A percentile compares a stretch with the other conserved stretches of the same genome.
These are phyloP conservation scores for Irpex rosettiformis DNA, from an alignment of 1,284 basidiomycete species.

Conservation along the genomic window DNA sequence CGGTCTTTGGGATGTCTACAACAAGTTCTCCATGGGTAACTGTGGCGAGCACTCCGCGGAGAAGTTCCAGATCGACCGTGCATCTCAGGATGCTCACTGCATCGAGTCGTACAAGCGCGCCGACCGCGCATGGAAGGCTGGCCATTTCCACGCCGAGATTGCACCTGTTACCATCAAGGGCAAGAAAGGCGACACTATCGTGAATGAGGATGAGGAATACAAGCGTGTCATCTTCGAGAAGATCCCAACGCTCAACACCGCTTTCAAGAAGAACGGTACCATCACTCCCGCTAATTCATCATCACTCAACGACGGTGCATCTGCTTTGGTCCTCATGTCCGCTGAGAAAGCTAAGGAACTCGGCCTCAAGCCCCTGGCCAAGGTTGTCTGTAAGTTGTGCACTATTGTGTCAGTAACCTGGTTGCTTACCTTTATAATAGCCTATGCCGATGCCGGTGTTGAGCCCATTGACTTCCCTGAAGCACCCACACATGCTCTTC, in stretches of 20 bases:
- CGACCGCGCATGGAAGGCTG: slow-evolving; percentile 85
- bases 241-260: slow-evolving; percentile 81
- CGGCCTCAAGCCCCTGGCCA: slow-evolving; percentile 87
- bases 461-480: slow-evolving; percentile 97
- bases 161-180: slow-evolving; percentile 92
- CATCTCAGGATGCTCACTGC: slow-evolving; percentile 87
- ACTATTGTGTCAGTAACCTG: neutral
- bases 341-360: slow-evolving; percentile 88
- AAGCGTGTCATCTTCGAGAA: slow-evolving; percentile 94
- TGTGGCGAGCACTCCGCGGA: slow-evolving; percentile 89
- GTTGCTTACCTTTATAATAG: slow-evolving; percentile 37
- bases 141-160: slow-evolving; percentile 86
- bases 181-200: slow-evolving; percentile 89
- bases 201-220: slow-evolving; percentile 97
- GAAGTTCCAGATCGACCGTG: slow-evolving; percentile 81
- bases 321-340: slow-evolving; percentile 90
- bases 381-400: slow-evolving; percentile 72
- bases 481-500: slow-evolving; percentile 91
- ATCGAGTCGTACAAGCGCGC: slow-evolving; percentile 95
- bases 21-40: slow-evolving; percentile 95
- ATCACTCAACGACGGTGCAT: slow-evolving; percentile 97
- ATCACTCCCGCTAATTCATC: slow-evolving; percentile 97
- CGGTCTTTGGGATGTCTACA: slow-evolving; percentile 95
- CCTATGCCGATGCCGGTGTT: slow-evolving; percentile 95
- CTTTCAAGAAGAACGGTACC: slow-evolving; percentile 89